Evolutionary conservation across 163 green algal species (phyloP).

Genomic region (Coccomyxa subellipsoidea): DNA sequence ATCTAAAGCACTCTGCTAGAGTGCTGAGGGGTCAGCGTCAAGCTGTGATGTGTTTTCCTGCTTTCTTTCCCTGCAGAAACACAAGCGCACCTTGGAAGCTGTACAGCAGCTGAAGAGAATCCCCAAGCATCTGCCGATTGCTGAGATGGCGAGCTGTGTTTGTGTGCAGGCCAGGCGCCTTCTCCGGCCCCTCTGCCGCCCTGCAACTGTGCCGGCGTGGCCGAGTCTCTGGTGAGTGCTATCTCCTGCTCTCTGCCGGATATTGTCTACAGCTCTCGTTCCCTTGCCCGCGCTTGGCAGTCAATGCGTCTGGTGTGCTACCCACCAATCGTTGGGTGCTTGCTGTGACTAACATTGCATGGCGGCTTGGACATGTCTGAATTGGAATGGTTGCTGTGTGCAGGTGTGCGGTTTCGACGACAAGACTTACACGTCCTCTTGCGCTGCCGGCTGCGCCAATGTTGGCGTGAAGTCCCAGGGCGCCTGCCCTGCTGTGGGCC

Average conservation of each 20-base stretch:
- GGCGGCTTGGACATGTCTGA: too few species aligned
- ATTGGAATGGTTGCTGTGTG: background rate
- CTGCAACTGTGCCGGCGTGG: background rate
- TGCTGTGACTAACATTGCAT: too few species aligned
- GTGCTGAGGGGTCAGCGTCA: too few species aligned
- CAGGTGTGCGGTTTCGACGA: background rate
- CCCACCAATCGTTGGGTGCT: too few species aligned
- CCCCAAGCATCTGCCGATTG: too few species aligned
- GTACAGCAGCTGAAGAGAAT: too few species aligned
- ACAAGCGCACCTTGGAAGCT: too few species aligned
- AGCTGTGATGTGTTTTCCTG: too few species aligned
- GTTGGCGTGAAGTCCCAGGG: background rate
- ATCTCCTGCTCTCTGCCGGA: background rate
- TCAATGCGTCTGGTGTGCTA: background rate
- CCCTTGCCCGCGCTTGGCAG: background rate
- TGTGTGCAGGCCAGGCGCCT: background rate
- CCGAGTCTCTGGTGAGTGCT: background rate
- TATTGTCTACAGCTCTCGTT: background rate
- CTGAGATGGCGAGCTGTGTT: too few species aligned
- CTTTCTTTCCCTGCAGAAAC: too few species aligned
- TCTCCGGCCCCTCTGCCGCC: background rate
- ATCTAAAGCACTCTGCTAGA: too few species aligned
- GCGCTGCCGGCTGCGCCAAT: slow-evolving; percentile 1
- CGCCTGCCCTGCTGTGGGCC: background rate
- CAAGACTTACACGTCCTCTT: slow-evolving; percentile 1